Evolutionary conservation across 768 basidiomycete genomes (phyloP).

Genomic region (Suillus fuscotomentosus): DNA sequence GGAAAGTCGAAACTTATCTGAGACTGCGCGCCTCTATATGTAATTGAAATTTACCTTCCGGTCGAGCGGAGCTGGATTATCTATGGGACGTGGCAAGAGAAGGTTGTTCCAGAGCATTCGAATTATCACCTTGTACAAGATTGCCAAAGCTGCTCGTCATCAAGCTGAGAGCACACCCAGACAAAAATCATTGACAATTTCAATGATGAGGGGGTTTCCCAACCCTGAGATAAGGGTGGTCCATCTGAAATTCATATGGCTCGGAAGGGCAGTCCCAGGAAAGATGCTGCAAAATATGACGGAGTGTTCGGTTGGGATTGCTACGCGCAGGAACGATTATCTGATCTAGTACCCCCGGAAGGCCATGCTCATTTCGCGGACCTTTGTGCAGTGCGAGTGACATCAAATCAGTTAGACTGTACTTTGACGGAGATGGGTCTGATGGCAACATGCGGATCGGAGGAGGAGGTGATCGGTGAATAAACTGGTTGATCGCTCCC

Average conservation of each 20-base stretch:
- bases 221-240: background rate
- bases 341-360: background rate
- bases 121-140: background rate
- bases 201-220: background rate
- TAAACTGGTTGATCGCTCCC: background rate
- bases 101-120: background rate
- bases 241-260: background rate
- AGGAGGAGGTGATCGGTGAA: background rate
- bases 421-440: background rate
- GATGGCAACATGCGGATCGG: background rate
- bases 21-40: background rate
- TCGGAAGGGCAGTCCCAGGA: background rate
- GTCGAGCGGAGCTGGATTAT: background rate
- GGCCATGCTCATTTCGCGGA: background rate
- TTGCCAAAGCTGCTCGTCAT: background rate
- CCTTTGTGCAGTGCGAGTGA: too few relatives aligned
- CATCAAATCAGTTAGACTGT: background rate
- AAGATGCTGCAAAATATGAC: background rate
- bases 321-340: background rate
- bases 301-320: background rate
- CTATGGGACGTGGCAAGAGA: conserved; percentile 1
- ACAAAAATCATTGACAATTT: background rate
- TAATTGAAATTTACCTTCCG: background rate
- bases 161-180: background rate
- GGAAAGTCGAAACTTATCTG: background rate